Evolutionary conservation across 306 rosid genomes (phyloP).

Genomic region (Trifolium dubium): DNA sequence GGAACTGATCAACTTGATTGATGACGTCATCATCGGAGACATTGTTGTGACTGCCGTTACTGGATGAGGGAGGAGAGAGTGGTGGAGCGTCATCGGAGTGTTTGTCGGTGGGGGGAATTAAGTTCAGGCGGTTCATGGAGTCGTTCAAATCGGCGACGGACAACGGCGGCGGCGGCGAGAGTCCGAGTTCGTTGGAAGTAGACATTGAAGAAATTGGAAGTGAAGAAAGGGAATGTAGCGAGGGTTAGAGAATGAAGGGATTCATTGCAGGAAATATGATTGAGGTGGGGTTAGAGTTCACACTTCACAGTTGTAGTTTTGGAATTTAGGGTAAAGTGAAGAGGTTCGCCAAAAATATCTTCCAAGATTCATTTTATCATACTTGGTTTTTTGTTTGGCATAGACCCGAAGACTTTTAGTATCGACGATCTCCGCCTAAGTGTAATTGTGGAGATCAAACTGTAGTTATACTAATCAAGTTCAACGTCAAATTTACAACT

Average conservation of each 20-base stretch:
- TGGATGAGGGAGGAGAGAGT: slow-evolving; percentile 32
- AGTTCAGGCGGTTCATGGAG: slow-evolving; percentile 71
- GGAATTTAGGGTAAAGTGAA: background rate
- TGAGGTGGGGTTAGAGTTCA: background rate
- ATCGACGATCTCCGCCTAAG: too few relatives aligned
- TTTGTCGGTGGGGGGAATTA: slow-evolving; percentile 60
- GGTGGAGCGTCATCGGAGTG: slow-evolving; percentile 43
- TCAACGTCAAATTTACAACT: too few relatives aligned
- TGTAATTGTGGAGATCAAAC: too few relatives aligned
- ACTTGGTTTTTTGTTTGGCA: too few relatives aligned
- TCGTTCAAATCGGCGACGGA: slow-evolving; percentile 75
- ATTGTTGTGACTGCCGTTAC: slow-evolving; percentile 41
- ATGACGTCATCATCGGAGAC: slow-evolving; percentile 62
- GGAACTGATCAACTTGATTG: slow-evolving; percentile 84
- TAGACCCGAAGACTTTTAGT: too few relatives aligned
- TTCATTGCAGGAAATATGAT: slow-evolving; percentile 17
- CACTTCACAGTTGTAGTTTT: background rate
- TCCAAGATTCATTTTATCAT: too few relatives aligned
- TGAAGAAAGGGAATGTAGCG: background rate
- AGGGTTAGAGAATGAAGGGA: slow-evolving; percentile 45
- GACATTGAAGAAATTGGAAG: slow-evolving; percentile 55
- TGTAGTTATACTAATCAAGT: too few relatives aligned
- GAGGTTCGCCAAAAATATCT: background rate
- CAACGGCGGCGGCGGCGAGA: slow-evolving; percentile 79
- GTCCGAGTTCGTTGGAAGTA: slow-evolving; percentile 78